Evolutionary conservation across 140 eudicot genomes (phyloP), one percentile per base, ranked within the genome.

Genomic region (Anethum foeniculum): DNA sequence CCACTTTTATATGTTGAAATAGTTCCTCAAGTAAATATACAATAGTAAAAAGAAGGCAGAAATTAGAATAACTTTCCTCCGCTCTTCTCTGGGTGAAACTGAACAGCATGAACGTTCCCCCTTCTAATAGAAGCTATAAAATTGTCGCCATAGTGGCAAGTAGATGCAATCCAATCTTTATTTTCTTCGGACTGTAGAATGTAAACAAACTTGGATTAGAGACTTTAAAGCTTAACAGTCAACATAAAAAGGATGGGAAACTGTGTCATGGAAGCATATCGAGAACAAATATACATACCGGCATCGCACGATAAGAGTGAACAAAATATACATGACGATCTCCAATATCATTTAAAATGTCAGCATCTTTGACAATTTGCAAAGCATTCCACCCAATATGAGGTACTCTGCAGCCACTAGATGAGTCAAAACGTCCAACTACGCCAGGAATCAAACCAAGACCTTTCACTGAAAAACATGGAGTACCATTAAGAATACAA

Each of bases 351-450:
- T 93, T 95, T 86, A 96, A 84, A 77, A 96, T 91, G 32, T 80
- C 88, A 30, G 97, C 84, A 75, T 93, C 91, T 43, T 93, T 69
- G 68, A 77, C 80, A 62, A 91, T 75, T 86, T 91, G 73, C 81
- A 96, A 79, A 67, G 99, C 92, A 87, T 96, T 93, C 99, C 99
- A 96, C 44, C 98, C 99, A 69, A 96, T 92, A 81, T 96, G 99
- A 80, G 99, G 99, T 69, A 96, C 99, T 83, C 90, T 84, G 80
- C 79, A 86, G 76, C 98, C 98, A 75, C 82, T 58, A n/a, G 91
- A 89, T 25, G 99, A 85, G 85, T 96, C 99, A 79, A 96, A 96
- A 77, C 98, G 98, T 76, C 96, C 98, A 84, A 93, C 98, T 77
- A 91, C 93, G n/a, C 99, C 98, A 82, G 99, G 98, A 82, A 96